These are phyloP conservation scores for Hyaloperonospora arabidopsidis DNA, from an alignment of 352 stramenopile genomes.

Conservation along the genomic window DNA sequence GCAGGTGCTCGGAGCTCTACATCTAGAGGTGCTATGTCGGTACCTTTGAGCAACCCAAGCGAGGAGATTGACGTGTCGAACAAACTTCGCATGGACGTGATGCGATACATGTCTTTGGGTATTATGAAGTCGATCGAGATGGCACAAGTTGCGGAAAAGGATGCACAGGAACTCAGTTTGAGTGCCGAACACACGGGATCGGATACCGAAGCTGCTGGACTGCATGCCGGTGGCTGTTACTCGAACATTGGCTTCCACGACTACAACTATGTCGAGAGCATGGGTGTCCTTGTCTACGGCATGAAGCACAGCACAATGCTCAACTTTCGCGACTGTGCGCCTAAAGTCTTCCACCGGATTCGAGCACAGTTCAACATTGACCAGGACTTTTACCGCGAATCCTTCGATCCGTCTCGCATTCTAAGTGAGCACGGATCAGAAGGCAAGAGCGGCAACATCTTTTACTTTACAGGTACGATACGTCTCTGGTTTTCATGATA, in stretches of 20 bases:
- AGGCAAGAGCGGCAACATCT: conserved; percentile 82
- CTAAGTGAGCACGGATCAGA: conserved; percentile 74
- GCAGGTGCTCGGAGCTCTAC: conserved; percentile 19
- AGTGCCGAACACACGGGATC: conserved; percentile 21
- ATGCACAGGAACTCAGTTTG: conserved; percentile 12
- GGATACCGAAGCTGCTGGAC: conserved; percentile 11
- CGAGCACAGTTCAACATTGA: conserved; percentile 71
- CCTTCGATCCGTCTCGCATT: conserved; percentile 62
- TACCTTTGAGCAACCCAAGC: conserved; percentile 3
- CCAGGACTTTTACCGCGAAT: conserved; percentile 59
- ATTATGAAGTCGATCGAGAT: conserved; percentile 70
- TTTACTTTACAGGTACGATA: conserved; percentile 68
- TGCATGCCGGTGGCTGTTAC: conserved; percentile 19
- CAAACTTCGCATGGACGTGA: conserved; percentile 75
- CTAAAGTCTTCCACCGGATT: conserved; percentile 72
- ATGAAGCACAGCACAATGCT: conserved; percentile 46
- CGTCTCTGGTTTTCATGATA: neutral
- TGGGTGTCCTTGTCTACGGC: conserved; percentile 66
- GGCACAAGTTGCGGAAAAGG: conserved; percentile 30
- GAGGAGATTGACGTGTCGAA: conserved; percentile 68
- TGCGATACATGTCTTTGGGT: conserved; percentile 82
- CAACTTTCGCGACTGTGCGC: conserved; percentile 67
- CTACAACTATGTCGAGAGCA: conserved; percentile 63
- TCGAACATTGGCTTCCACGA: conserved; percentile 41
- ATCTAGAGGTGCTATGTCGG: conserved; percentile 5